Evolutionary conservation across 2,329 filamentous ascomycete genomes (phyloP).

Genomic region (Phialophora expanda): DNA sequence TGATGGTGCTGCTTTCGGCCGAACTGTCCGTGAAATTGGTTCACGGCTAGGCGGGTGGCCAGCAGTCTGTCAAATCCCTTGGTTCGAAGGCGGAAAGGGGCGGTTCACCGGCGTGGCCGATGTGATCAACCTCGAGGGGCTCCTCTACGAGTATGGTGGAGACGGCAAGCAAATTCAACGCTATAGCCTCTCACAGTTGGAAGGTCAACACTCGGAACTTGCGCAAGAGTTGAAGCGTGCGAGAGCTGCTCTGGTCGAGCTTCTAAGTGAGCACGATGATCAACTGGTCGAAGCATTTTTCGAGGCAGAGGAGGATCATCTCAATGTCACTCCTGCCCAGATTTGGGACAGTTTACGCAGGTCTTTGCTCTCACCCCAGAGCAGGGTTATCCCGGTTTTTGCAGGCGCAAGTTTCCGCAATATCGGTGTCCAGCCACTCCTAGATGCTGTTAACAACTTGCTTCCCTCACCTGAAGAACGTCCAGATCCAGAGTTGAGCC

Average conservation of each 20-base stretch:
- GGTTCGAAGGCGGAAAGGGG: slow-evolving; percentile 78
- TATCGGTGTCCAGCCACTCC: slow-evolving; percentile 87
- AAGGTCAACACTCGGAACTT: slow-evolving; percentile 56
- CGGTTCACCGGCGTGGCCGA: slow-evolving; percentile 84
- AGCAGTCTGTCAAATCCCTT: slow-evolving; percentile 90
- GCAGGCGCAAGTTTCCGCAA: slow-evolving; percentile 92
- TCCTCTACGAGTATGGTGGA: slow-evolving; percentile 72
- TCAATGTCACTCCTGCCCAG: slow-evolving; percentile 67
- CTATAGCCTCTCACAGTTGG: slow-evolving; percentile 61
- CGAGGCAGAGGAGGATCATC: slow-evolving; percentile 73
- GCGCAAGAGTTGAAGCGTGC: slow-evolving; percentile 74
- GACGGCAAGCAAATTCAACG: slow-evolving; percentile 68
- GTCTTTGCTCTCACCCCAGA: slow-evolving; percentile 70
- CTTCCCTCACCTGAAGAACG: slow-evolving; percentile 81
- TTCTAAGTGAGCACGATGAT: slow-evolving; percentile 87
- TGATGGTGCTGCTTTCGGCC: slow-evolving; percentile 79
- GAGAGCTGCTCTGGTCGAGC: slow-evolving; percentile 77
- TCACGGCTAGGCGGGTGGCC: slow-evolving; percentile 81
- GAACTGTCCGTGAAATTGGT: slow-evolving; percentile 84
- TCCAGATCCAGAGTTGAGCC: slow-evolving; percentile 76
- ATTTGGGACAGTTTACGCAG: slow-evolving; percentile 77
- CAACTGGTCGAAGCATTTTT: slow-evolving; percentile 82
- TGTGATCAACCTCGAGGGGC: slow-evolving; percentile 73
- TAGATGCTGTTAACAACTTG: slow-evolving; percentile 87
- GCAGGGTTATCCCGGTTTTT: slow-evolving; percentile 81